Evolutionary conservation across 345 rosid genomes (phyloP).

Genomic region (Ailanthus altissimus): DNA sequence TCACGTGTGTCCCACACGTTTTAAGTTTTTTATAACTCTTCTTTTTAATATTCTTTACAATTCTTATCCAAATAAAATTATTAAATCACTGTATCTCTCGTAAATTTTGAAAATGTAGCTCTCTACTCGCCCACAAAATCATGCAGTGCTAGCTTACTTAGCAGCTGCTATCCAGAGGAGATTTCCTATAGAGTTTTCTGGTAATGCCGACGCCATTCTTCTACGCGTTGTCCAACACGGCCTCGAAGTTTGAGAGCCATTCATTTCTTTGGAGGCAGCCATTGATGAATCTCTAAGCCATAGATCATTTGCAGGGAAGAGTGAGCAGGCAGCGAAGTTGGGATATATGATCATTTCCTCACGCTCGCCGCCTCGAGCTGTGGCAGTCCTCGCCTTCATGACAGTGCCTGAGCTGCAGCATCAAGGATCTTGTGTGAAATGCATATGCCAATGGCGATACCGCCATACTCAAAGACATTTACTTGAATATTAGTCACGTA

Average conservation of each 20-base stretch:
- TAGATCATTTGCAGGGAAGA: constrained; percentile 41
- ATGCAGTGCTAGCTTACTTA: constrained; percentile 13
- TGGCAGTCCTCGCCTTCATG: constrained; percentile 37
- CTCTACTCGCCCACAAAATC: constrained; percentile 33
- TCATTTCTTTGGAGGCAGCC: constrained; percentile 23
- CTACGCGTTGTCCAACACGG: constrained; percentile 32
- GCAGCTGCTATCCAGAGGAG: constrained; percentile 38
- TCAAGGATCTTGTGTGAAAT: constrained; percentile 44
- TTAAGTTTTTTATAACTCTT: too few relatives aligned
- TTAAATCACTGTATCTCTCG: too few relatives aligned
- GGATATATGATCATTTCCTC: constrained; percentile 11
- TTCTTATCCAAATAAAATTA: too few relatives aligned
- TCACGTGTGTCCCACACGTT: too few relatives aligned
- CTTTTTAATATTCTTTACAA: too few relatives aligned
- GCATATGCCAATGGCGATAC: constrained; percentile 41
- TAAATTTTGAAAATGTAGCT: constrained; percentile 29
- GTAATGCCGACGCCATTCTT: constrained; percentile 29
- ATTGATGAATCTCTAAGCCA: constrained; percentile 34
- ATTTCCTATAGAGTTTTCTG: constrained; percentile 34
- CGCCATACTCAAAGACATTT: constrained; percentile 40
- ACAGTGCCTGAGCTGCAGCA: constrained; percentile 33
- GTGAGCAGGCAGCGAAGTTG: constrained; percentile 29
- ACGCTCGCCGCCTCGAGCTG: constrained; percentile 7
- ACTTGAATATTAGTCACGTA: constrained; percentile 40
- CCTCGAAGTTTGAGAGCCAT: constrained; percentile 13